Base-by-base conservation (phyloP, 2,329 filamentous ascomycete genomes). In the Phoma sp. region DNA sequence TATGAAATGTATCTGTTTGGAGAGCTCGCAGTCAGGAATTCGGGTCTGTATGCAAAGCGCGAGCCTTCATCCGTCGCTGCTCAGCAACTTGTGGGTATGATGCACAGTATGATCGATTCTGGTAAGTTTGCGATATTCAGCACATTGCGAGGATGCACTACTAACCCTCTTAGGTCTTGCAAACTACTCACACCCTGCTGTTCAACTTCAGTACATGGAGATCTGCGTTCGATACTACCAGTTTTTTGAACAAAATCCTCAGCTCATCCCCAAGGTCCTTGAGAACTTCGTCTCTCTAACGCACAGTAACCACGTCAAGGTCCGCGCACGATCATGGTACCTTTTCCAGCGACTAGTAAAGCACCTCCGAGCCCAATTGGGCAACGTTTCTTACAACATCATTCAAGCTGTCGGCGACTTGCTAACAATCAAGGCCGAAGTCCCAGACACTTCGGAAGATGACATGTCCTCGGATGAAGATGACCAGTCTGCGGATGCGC, bases 181-280 rank as follows among this genome's bases (percentile, higher is more conserved):
- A 55, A 89, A 83, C 38, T 96, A 93, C 74, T 86, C 88, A 13
- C 95, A 98, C 71, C 93, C 95, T 1, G 91, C 93, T 13, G 93
- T 97, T 46, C 86, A 97, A 60, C 82, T 99, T 22, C 92, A 97
- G 76, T 99, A 96, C 71, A 97, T 99, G 93, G 95, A 99, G 74
- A 96, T 96, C 32, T 96, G 93, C 73, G 93, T 96, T 50, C 88
- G 95, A 45, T 99, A 99, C 76, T 90, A 89, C 71, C 85, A 87
- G 25, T 96, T 97, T 74, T 98, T 99, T 71, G 93, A 98, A 70
- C 86, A 86, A 51, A 90, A 96, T 69, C 82, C 87, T 27, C 82
- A 88, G 22, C 87, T 91, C 57, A 96, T 98, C 44, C 90, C 91
- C 2, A 89, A 88, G 60, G 91, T 95, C 1, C 82, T 99, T 37